Conservation (phyloP, 2,329 filamentous ascomycete genomes). For the Botrytis medusae region DNA sequence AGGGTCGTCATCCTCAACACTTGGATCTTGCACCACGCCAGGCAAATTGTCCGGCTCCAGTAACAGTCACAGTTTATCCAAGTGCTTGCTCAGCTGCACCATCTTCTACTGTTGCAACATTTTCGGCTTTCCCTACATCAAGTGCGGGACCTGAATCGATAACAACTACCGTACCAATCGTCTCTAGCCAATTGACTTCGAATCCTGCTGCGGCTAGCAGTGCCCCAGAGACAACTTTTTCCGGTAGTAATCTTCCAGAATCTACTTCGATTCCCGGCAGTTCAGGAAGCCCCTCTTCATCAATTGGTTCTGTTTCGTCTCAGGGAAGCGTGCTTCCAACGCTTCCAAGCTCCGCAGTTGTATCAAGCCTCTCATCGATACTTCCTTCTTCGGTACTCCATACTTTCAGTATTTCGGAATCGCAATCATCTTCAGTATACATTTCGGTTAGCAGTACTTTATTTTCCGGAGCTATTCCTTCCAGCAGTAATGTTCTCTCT, state of each 20-base stretch:
- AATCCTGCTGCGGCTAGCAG: not conserved
- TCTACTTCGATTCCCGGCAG: not conserved
- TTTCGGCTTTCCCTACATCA: not conserved
- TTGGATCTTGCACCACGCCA: conserved; percentile 1
- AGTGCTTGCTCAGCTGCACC: not conserved
- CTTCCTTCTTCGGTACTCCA: conserved; percentile 2
- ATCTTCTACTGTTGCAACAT: not conserved
- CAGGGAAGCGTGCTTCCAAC: not conserved
- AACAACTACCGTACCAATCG: not conserved
- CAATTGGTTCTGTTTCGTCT: not conserved
- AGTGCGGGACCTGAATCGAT: not conserved
- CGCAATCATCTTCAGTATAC: not conserved
- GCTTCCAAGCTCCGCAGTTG: not conserved
- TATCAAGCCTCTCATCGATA: not conserved
- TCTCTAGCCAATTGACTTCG: not conserved
- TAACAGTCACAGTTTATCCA: conserved; percentile 13
- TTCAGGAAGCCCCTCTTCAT: conserved; percentile 1
- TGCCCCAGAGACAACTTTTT: not conserved
- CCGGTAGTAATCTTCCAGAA: not conserved
- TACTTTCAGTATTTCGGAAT: conserved; percentile 6
- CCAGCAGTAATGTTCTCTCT: not conserved
- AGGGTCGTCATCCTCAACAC: conserved; percentile 1
- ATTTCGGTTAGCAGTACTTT: conserved; percentile 1
- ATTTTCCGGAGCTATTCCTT: not conserved
- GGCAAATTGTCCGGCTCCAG: not conserved